Percentiles rank a stretch among this genome's conserved stretches.
These are phyloP conservation scores for Cerrena zonata DNA, from an alignment of 1,284 basidiomycete genomes.

Conservation along the genomic window DNA sequence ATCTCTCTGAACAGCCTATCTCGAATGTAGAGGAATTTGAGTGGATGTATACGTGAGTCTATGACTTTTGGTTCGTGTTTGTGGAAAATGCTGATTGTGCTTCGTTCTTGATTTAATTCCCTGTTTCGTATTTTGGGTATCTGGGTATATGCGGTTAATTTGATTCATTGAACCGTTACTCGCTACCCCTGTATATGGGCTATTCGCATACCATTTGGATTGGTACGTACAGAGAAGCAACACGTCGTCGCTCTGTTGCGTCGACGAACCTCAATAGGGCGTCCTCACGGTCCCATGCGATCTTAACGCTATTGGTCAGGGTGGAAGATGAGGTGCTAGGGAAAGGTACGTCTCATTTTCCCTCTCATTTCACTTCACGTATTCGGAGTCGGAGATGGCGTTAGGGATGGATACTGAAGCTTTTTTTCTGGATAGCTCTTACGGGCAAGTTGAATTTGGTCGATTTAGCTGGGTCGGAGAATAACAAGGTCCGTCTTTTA, in stretches of 20 bases:
- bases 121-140: no score
- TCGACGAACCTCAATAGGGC: conserved; percentile 73
- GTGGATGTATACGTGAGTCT: conserved; percentile 55
- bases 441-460: conserved; percentile 78
- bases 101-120: no score
- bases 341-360: not conserved
- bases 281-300: conserved; percentile 80
- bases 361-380: no score
- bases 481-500: conserved; percentile 69
- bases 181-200: not conserved
- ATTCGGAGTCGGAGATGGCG: no score
- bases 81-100: no score
- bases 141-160: no score
- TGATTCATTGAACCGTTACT: no score
- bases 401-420: no score
- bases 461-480: conserved; percentile 82
- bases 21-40: conserved; percentile 57
- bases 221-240: conserved; percentile 46
- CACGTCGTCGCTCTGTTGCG: conserved; percentile 73
- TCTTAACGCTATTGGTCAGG: conserved; percentile 64
- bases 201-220: no score
- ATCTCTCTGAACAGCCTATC: conserved; percentile 52
- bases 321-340: not conserved
- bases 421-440: conserved; percentile 19
- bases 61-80: conserved; percentile 2